Conservation (phyloP, 495 filamentous ascomycete species). For the Talaromyces borbonicus region DNA sequence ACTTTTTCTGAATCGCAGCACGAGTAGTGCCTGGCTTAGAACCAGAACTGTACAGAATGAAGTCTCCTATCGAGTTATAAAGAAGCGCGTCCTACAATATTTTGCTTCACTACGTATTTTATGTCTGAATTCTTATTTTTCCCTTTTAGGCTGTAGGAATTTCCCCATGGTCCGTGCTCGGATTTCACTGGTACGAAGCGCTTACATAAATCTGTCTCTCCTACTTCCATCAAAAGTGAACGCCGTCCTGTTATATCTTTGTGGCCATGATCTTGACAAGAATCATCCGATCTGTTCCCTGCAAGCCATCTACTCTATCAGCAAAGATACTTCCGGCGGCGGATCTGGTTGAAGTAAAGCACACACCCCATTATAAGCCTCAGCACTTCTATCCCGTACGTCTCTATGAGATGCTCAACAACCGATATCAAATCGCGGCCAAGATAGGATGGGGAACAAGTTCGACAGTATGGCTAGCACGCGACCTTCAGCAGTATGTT, state of each 20-base stretch:
- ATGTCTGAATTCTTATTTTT: no score
- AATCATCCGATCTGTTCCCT: background rate
- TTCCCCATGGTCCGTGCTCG: background rate
- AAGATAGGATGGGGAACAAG: constrained; percentile 37
- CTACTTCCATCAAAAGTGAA: background rate
- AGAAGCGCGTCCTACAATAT: no score
- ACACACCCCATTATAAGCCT: constrained; percentile 20
- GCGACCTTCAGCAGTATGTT: constrained; percentile 25
- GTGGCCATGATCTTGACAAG: background rate
- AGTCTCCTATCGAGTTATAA: constrained; percentile 1
- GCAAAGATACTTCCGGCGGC: background rate
- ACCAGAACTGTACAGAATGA: constrained; percentile 4
- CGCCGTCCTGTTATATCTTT: background rate
- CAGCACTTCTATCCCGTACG: constrained; percentile 33
- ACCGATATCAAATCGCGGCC: constrained; percentile 28
- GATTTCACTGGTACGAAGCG: background rate
- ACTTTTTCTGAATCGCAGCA: background rate
- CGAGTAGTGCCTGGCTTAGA: constrained; percentile 1
- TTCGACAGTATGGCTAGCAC: constrained; percentile 39
- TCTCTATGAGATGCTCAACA: constrained; percentile 28
- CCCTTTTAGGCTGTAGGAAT: no score
- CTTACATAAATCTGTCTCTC: background rate
- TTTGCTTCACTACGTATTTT: no score
- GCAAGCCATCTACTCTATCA: background rate
- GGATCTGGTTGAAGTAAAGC: constrained; percentile 26